These are phyloP conservation scores for Aschersonia sp. DNA, from an alignment of 2,329 filamentous ascomycete species.

Conservation along the genomic window DNA sequence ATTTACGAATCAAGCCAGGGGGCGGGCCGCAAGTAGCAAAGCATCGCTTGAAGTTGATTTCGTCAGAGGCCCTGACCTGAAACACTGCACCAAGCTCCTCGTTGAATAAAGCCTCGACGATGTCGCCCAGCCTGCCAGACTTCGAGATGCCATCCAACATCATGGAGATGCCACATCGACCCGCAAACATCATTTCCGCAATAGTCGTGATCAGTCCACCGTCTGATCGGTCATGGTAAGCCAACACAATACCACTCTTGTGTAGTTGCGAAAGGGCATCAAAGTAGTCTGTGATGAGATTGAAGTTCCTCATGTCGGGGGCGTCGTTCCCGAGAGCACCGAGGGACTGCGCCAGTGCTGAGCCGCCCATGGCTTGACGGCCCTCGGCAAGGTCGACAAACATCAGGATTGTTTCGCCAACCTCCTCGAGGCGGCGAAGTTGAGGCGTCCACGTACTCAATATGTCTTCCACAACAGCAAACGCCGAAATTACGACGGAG, in stretches of 20 bases:
- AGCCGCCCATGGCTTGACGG: conserved; percentile 73
- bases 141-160: conserved; percentile 62
- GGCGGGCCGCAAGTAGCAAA: conserved; percentile 85
- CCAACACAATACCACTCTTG: conserved; percentile 53
- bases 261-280: conserved; percentile 62
- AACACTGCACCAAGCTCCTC: conserved; percentile 94
- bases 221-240: conserved; percentile 90
- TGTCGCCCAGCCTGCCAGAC: conserved; percentile 43
- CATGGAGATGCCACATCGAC: conserved; percentile 75
- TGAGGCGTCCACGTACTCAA: conserved; percentile 89
- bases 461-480: conserved; percentile 70
- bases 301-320: conserved; percentile 73
- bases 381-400: conserved; percentile 82
- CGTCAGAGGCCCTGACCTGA: conserved; percentile 76
- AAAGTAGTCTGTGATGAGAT: conserved; percentile 78
- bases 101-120: conserved; percentile 78
- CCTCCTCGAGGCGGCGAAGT: conserved; percentile 67
- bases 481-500: conserved; percentile 82
- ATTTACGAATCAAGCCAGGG: conserved; percentile 66
- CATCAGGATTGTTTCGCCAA: conserved; percentile 77
- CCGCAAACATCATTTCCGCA: conserved; percentile 97
- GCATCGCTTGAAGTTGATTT: conserved; percentile 73
- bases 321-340: conserved; percentile 72
- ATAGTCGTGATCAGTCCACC: conserved; percentile 84
- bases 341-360: conserved; percentile 80